A percentile compares a stretch with the other conserved stretches of the same genome.
phyloP scores from a whole-genome alignment of 345 rosid genomes.

The Hibiscus trionum region DNA sequence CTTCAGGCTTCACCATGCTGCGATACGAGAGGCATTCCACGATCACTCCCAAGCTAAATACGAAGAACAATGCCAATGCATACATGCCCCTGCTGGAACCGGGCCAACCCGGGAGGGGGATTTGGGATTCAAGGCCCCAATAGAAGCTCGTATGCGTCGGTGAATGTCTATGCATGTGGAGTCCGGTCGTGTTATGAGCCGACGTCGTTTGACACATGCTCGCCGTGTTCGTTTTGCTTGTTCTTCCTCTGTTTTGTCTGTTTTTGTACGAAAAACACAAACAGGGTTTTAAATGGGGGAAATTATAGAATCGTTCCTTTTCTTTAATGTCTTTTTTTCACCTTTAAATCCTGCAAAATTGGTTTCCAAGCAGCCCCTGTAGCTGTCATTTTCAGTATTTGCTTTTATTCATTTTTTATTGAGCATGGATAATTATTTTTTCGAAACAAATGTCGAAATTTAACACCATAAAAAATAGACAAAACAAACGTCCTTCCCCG shows the following conservation, averaged over 20 bases:
- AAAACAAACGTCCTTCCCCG: too few relatives aligned
- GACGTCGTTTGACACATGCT: not conserved
- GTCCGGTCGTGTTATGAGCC: constrained; percentile 21
- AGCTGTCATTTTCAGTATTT: not conserved
- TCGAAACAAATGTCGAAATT: too few relatives aligned
- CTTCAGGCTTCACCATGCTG: constrained; percentile 38
- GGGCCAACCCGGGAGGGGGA: constrained; percentile 79
- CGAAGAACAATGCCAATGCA: constrained; percentile 50
- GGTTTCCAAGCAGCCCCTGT: not conserved
- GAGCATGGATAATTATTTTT: too few relatives aligned
- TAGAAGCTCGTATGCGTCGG: constrained; percentile 37
- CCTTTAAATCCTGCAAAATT: constrained; percentile 1
- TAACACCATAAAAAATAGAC: too few relatives aligned
- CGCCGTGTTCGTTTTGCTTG: not conserved
- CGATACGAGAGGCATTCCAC: constrained; percentile 47
- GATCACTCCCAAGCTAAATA: constrained; percentile 46
- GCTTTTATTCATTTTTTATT: not conserved
- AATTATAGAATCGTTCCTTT: not conserved
- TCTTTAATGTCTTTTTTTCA: not conserved
- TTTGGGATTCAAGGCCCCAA: constrained; percentile 56
- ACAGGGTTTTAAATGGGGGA: not conserved
- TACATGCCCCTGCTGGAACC: constrained; percentile 54
- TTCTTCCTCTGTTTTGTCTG: not conserved
- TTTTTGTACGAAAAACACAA: not conserved
- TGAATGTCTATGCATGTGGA: too few relatives aligned